Conservation (phyloP, 108 stramenopile genomes). For the Craspedostauros australis region DNA sequence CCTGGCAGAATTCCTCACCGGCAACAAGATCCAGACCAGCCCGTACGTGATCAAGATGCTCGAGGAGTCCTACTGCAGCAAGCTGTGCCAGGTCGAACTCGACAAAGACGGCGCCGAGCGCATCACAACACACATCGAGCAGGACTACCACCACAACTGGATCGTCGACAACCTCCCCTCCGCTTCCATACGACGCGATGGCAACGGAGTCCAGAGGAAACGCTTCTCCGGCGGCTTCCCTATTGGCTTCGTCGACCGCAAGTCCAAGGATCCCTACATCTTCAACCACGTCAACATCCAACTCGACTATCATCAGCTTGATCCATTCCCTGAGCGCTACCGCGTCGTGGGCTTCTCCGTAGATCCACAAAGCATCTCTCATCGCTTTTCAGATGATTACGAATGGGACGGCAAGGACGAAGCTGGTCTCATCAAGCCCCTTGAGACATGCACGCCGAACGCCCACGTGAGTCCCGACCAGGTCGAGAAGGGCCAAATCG, state of each 20-base stretch:
- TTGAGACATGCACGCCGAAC: constrained; percentile 51
- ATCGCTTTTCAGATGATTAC: constrained; percentile 66
- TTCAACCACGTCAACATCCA: constrained; percentile 96
- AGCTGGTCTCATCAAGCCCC: constrained; percentile 58
- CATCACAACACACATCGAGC: constrained; percentile 65
- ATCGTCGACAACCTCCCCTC: constrained; percentile 99
- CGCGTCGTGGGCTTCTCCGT: constrained; percentile 94
- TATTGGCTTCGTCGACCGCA: constrained; percentile 73
- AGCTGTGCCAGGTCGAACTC: constrained; percentile 62
- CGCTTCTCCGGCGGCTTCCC: constrained; percentile 92
- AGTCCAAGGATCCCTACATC: constrained; percentile 63
- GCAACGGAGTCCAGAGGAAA: constrained; percentile 38
- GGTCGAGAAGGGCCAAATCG: constrained; percentile 43
- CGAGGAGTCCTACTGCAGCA: constrained; percentile 74
- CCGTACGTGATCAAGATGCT: constrained; percentile 89
- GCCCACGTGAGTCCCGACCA: constrained; percentile 33
- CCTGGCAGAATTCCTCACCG: constrained; percentile 91
- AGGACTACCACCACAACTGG: constrained; percentile 97
- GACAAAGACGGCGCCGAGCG: constrained; percentile 47
- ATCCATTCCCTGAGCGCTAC: constrained; percentile 69
- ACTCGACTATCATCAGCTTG: constrained; percentile 83
- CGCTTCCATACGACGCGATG: constrained; percentile 55
- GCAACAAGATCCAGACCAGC: constrained; percentile 96
- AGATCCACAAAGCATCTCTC: constrained; percentile 87
- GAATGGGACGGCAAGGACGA: constrained; percentile 63